A percentile compares a stretch with the other conserved stretches of the same genome.
These are phyloP conservation scores for Lindgomyces ingoldianus DNA, from an alignment of 495 filamentous ascomycete species.

Conservation along the genomic window DNA sequence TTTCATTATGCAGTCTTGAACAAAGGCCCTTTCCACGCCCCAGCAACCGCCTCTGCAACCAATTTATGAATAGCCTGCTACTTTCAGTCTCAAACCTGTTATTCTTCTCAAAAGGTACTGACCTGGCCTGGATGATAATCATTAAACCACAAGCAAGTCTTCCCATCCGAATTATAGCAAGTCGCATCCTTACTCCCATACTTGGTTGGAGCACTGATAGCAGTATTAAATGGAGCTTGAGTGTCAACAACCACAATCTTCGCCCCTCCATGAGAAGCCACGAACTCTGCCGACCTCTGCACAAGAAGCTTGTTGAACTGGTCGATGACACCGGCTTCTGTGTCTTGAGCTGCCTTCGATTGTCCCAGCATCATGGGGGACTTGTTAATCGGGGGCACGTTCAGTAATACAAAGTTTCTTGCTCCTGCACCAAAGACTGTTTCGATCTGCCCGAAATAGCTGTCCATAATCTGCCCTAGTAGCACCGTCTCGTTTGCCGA, in stretches of 20 bases:
- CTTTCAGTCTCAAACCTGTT: no score
- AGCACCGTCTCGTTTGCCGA: slow-evolving; percentile 7
- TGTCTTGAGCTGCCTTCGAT: slow-evolving; percentile 7
- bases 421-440: slow-evolving; percentile 30
- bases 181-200: slow-evolving; percentile 50
- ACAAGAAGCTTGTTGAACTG: slow-evolving; percentile 44
- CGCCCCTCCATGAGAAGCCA: slow-evolving; percentile 39
- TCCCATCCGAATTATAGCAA: slow-evolving; percentile 51
- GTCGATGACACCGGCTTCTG: slow-evolving; percentile 26
- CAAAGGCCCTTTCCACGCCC: neutral
- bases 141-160: slow-evolving; percentile 51
- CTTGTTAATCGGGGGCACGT: slow-evolving; percentile 25
- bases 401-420: slow-evolving; percentile 30
- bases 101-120: slow-evolving; percentile 29
- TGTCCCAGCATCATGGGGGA: slow-evolving; percentile 28
- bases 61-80: slow-evolving; percentile 1
- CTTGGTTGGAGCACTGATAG: slow-evolving; percentile 47
- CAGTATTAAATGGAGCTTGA: slow-evolving; percentile 44
- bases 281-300: slow-evolving; percentile 37
- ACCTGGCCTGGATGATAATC: slow-evolving; percentile 50
- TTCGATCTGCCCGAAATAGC: slow-evolving; percentile 27
- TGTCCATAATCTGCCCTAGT: slow-evolving; percentile 17
- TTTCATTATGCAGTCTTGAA: neutral
- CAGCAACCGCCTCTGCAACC: neutral
- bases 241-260: slow-evolving; percentile 48